These are phyloP conservation scores for Cystobasidium ongulense DNA, from an alignment of 768 basidiomycete species.

Conservation along the genomic window DNA sequence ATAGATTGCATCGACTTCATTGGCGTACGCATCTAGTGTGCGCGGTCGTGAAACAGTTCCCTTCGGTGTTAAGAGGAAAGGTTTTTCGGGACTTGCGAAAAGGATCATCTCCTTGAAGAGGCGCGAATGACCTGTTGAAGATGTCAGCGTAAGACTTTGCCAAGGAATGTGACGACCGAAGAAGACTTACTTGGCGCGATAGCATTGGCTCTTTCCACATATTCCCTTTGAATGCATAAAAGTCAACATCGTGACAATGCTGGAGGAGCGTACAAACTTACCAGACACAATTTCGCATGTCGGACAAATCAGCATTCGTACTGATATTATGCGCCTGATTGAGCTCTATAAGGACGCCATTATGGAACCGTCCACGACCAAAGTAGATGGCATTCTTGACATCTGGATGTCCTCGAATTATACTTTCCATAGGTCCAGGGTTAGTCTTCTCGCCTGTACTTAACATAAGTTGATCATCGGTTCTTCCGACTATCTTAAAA, in stretches of 20 bases:
- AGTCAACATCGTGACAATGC: slow-evolving; percentile 43
- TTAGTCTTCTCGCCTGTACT: slow-evolving; percentile 50
- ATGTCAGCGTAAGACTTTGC: slow-evolving; percentile 38
- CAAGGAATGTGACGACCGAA: slow-evolving; percentile 42
- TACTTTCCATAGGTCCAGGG: slow-evolving; percentile 45
- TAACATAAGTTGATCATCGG: slow-evolving; percentile 50
- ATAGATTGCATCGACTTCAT: slow-evolving; percentile 47
- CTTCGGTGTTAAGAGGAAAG: slow-evolving; percentile 47
- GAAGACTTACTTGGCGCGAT: background rate
- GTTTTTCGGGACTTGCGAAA: slow-evolving; percentile 44
- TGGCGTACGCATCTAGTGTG: slow-evolving; percentile 44
- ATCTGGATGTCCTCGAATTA: slow-evolving; percentile 46
- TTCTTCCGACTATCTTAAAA: slow-evolving; percentile 47
- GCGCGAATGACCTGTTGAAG: background rate
- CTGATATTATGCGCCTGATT: slow-evolving; percentile 31
- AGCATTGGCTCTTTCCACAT: background rate
- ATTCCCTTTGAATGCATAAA: slow-evolving; percentile 40
- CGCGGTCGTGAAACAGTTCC: slow-evolving; percentile 47
- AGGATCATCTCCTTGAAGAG: slow-evolving; percentile 48
- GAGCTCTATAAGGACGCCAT: slow-evolving; percentile 48
- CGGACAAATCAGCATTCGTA: slow-evolving; percentile 13
- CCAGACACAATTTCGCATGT: background rate
- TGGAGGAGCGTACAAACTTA: slow-evolving; percentile 35
- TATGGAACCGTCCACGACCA: slow-evolving; percentile 45
- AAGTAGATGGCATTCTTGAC: slow-evolving; percentile 48